Conservation (phyloP, 2,329 filamentous ascomycete genomes). For the Cadophora sp. region DNA sequence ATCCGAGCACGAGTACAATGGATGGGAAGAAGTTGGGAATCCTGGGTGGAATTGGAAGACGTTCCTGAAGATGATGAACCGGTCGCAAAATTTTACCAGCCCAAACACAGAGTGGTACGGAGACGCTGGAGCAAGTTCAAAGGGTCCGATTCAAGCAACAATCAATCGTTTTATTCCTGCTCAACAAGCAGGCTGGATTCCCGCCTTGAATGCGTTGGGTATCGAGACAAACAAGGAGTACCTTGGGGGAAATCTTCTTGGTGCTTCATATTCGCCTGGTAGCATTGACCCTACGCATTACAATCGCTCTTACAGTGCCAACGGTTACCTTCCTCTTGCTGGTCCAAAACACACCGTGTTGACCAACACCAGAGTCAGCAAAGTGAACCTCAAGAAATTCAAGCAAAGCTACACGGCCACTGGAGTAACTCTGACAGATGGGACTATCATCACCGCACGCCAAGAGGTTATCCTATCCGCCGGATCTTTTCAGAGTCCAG, state of each 20-base stretch:
- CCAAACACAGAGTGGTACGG: slow-evolving; percentile 30
- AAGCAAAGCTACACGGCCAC: slow-evolving; percentile 24
- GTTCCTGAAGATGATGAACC: slow-evolving; percentile 24
- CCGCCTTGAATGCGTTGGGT: slow-evolving; percentile 55
- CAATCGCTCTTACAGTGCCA: slow-evolving; percentile 57
- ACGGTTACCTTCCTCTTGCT: slow-evolving; percentile 50
- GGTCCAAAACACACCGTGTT: slow-evolving; percentile 75
- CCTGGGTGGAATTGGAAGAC: slow-evolving; percentile 51
- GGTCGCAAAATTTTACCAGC: slow-evolving; percentile 31
- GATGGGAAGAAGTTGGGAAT: slow-evolving; percentile 52
- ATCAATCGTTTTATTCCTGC: slow-evolving; percentile 53
- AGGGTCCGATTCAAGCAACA: slow-evolving; percentile 48
- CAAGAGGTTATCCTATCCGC: slow-evolving; percentile 57
- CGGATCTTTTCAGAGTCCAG: slow-evolving; percentile 59
- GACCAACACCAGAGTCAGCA: slow-evolving; percentile 84
- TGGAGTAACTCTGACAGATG: slow-evolving; percentile 30
- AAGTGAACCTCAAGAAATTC: slow-evolving; percentile 60
- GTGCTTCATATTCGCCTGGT: slow-evolving; percentile 57
- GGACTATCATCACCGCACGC: slow-evolving; percentile 27
- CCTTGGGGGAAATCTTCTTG: slow-evolving; percentile 57
- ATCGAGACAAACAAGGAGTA: slow-evolving; percentile 52
- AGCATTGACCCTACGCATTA: slow-evolving; percentile 56
- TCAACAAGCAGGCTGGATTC: slow-evolving; percentile 53
- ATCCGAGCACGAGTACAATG: slow-evolving; percentile 44
- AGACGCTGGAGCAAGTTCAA: slow-evolving; percentile 45